phyloP scores from a whole-genome alignment of 2,329 filamentous ascomycete species.

The Scedosporium boydii region DNA sequence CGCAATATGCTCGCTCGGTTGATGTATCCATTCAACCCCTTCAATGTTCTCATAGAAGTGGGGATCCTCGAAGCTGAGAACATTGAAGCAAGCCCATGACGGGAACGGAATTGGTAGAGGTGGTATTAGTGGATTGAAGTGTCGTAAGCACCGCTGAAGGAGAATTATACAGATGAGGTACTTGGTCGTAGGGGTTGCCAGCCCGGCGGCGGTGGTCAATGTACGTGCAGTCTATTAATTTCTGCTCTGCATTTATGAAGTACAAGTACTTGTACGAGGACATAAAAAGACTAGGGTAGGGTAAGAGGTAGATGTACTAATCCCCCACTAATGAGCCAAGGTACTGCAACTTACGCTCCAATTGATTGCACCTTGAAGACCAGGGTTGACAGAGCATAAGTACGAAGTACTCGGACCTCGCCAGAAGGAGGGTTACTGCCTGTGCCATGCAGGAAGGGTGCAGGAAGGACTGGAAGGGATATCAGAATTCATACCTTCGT shows the following conservation, averaged over 20 bases:
- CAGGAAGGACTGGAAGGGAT: neutral
- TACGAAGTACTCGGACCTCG: neutral
- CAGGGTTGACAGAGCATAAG: neutral
- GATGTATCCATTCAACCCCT: neutral
- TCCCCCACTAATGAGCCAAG: too few species aligned
- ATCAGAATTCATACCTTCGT: neutral
- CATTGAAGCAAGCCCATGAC: neutral
- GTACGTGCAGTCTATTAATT: too few species aligned
- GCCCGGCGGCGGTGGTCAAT: too few species aligned
- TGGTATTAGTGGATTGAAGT: neutral
- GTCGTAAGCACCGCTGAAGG: neutral
- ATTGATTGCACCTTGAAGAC: too few species aligned
- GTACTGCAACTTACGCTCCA: too few species aligned
- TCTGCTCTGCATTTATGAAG: too few species aligned
- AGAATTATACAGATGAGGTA: too few species aligned
- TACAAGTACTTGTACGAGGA: too few species aligned
- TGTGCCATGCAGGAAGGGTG: neutral
- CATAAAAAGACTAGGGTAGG: too few species aligned
- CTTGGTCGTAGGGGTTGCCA: too few species aligned
- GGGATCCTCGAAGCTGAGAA: neutral
- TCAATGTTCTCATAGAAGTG: neutral
- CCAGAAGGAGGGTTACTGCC: neutral
- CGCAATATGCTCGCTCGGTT: neutral
- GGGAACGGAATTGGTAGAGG: neutral
- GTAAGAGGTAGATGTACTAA: too few species aligned